A percentile compares a stretch with the other conserved stretches of the same genome.
These are phyloP conservation scores for Neohortaea acidophila DNA, from an alignment of 495 filamentous ascomycete genomes.

Conservation along the genomic window DNA sequence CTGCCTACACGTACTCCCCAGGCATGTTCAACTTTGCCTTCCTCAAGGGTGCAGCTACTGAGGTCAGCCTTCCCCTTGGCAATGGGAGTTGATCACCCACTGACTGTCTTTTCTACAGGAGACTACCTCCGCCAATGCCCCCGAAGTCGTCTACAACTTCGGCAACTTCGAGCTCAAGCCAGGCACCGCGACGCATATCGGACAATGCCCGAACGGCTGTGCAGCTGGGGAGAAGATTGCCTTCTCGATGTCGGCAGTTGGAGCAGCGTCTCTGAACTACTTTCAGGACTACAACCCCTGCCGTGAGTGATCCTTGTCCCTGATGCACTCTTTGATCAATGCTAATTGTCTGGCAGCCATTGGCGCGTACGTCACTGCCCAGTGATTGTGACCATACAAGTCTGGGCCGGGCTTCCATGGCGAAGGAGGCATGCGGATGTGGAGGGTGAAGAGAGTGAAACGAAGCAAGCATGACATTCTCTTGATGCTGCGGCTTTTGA, in stretches of 20 bases:
- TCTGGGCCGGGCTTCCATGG: not conserved
- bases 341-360: not conserved
- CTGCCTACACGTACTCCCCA: slow-evolving; percentile 10
- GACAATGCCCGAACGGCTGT: slow-evolving; percentile 8
- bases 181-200: slow-evolving; percentile 13
- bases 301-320: not conserved
- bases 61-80: not conserved
- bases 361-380: slow-evolving; percentile 1
- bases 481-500: not conserved
- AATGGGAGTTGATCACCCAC: not conserved
- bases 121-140: slow-evolving; percentile 17
- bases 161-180: slow-evolving; percentile 11
- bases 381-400: not conserved
- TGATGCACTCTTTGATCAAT: not conserved
- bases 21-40: slow-evolving; percentile 4
- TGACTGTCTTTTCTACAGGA: not conserved
- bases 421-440: not conserved
- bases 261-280: slow-evolving; percentile 13
- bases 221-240: slow-evolving; percentile 9
- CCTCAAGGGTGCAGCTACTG: not conserved
- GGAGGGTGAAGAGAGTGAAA: no score
- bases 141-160: slow-evolving; percentile 1
- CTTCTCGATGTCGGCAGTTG: slow-evolving; percentile 13
- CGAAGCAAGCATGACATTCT: no score
- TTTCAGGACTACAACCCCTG: slow-evolving; percentile 20